Percentiles rank a stretch among this genome's conserved stretches.
Conservation (phyloP, 768 basidiomycete species). For the Lactarius hatsudake region DNA sequence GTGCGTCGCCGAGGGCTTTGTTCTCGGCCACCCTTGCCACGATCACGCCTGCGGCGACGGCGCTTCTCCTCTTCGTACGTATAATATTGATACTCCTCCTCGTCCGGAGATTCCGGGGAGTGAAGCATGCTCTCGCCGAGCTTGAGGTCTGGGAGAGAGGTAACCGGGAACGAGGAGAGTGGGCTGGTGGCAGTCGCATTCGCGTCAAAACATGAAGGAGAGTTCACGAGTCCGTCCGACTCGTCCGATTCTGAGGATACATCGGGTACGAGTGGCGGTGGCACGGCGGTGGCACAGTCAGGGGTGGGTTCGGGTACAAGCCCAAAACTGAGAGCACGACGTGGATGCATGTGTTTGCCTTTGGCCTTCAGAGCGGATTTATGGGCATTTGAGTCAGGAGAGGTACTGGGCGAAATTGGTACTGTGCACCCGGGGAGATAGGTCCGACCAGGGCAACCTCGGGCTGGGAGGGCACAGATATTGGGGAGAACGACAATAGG, state of each 20-base stretch:
- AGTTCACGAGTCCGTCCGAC: constrained; percentile 50
- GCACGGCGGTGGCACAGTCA: constrained; percentile 24
- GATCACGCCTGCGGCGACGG: constrained; percentile 26
- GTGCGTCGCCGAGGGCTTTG: constrained; percentile 16
- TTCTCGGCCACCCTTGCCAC: constrained; percentile 26
- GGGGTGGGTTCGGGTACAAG: constrained; percentile 15
- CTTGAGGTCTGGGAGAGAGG: constrained; percentile 20
- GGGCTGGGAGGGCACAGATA: constrained; percentile 70
- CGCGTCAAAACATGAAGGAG: constrained; percentile 29
- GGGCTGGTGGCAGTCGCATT: constrained; percentile 27
- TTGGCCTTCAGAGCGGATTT: constrained; percentile 29
- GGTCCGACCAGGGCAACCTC: constrained; percentile 72
- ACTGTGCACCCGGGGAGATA: constrained; percentile 48
- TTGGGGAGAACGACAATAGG: constrained; percentile 75
- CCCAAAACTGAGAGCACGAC: constrained; percentile 34
- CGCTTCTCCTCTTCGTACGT: constrained; percentile 28
- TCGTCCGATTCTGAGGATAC: constrained; percentile 63
- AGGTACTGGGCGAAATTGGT: constrained; percentile 22
- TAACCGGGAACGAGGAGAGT: constrained; percentile 25
- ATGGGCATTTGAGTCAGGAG: constrained; percentile 21
- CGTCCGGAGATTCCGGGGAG: constrained; percentile 15
- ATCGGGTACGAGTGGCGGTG: constrained; percentile 58
- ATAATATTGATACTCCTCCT: constrained; percentile 19
- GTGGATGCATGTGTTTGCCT: constrained; percentile 47
- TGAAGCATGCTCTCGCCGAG: constrained; percentile 9